Base-by-base conservation (phyloP, 352 stramenopile genomes). In the Globisporangium polare region DNA sequence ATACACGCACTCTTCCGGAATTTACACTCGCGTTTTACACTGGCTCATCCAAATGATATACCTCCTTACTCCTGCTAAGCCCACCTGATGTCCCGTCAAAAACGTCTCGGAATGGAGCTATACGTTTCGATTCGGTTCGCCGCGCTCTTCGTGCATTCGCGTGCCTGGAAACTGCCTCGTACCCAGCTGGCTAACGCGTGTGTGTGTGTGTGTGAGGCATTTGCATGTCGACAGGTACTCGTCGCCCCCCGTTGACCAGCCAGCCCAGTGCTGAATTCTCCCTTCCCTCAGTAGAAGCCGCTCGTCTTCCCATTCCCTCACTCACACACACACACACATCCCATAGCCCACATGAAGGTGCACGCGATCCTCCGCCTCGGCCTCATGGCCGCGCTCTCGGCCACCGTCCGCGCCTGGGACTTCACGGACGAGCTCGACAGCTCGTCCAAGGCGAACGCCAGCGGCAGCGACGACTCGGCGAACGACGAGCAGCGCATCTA, bases 401-500 rank as follows among this genome's bases (percentile, higher is more conserved):
- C 60, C 24, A 37, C 51, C 2, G 51, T 56, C 33, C 51, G 52
- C 29, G 60, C 60, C 17, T 60, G 42, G 51, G 45, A 60, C 41
- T 78, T 82, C 31, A 58, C 53, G 7, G 73, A 79, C 71, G 12
- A 47, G 41, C 18, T 63, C 66, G 31, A 66, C 47, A 26, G 20
- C 24, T 31, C 62, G 7, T 17, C 9, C n/a, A 53, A 5, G 12
- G n/a, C 53, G 12, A 68, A 58, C 26, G 27, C 35, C 26, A 15
- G 60, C 49, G 55, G 51, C 51, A 63, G 67, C 33, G 75, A 58
- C 45, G 68, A 59, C 17, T 68, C 72, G 12, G 53, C 33, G 26
- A 83, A 80, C 57, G 63, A 76, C 31, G 74, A 82, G 62, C 49
- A 74, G 50, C 79, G 79, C 60, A 88, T 88, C 63, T 86, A 80